A percentile compares a stretch with the other conserved stretches of the same genome.
phyloP scores from a whole-genome alignment of 768 basidiomycete species.

The Mycena galopus region DNA sequence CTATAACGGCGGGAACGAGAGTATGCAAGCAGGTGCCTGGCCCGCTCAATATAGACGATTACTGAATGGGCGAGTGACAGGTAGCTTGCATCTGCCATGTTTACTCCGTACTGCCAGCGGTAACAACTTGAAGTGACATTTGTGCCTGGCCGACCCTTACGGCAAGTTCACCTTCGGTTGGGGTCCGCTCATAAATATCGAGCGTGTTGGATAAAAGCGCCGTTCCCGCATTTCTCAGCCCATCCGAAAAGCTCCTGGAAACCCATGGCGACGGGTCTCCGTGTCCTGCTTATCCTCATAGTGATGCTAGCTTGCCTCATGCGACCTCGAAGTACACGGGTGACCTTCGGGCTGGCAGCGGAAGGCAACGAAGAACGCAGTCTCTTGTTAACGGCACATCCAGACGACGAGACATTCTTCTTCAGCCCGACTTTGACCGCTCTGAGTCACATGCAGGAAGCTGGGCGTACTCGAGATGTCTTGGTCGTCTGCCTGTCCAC shows the following conservation, averaged over 20 bases:
- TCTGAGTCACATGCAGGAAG: not conserved
- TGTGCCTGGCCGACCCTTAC: not conserved
- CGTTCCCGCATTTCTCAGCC: too few species aligned
- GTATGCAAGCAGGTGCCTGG: too few species aligned
- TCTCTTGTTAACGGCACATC: conserved; percentile 25
- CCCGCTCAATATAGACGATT: too few species aligned
- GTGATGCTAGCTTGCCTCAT: not conserved
- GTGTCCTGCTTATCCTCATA: not conserved
- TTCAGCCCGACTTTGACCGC: conserved; percentile 26
- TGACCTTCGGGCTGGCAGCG: not conserved
- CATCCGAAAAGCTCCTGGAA: too few species aligned
- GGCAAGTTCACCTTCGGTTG: not conserved
- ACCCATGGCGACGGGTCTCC: not conserved
- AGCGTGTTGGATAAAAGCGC: too few species aligned
- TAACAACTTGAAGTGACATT: not conserved
- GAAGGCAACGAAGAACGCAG: conserved; percentile 1
- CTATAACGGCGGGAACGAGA: too few species aligned
- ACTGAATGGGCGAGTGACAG: too few species aligned
- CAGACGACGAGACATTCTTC: conserved; percentile 30
- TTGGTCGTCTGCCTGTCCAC: conserved; percentile 22
- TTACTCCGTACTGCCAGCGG: not conserved
- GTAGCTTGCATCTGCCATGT: not conserved
- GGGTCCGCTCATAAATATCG: too few species aligned
- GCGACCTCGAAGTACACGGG: not conserved
- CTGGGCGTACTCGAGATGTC: not conserved